These are phyloP conservation scores for Auxenochlorella pyrenoidosa DNA, from an alignment of 139 green algal species.

Conservation along the genomic window DNA sequence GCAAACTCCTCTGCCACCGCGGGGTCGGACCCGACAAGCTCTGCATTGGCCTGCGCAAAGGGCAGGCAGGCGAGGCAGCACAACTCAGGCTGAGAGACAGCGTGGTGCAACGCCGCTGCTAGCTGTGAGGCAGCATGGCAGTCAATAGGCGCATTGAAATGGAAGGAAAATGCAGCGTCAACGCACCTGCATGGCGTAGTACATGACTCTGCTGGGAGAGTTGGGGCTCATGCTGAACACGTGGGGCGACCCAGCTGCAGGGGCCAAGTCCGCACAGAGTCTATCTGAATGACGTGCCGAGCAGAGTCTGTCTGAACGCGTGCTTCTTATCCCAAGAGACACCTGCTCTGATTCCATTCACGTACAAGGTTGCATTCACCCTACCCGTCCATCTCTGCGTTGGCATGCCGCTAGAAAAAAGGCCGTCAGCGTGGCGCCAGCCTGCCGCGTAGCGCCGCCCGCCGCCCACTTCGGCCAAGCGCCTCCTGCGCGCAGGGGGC, in stretches of 20 bases:
- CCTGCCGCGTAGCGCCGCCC: neutral
- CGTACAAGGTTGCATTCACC: too few species aligned
- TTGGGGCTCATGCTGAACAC: neutral
- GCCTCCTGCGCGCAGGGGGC: neutral
- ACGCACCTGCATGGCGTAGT: neutral
- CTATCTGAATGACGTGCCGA: too few species aligned
- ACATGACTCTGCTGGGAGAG: neutral
- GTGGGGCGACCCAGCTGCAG: neutral
- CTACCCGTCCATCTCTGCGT: neutral
- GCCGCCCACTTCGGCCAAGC: neutral
- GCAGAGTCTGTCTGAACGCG: too few species aligned
- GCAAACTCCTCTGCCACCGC: slow-evolving; percentile 11
- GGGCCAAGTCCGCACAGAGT: too few species aligned
- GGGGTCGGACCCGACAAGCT: neutral
- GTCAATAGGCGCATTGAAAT: too few species aligned
- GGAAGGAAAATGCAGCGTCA: too few species aligned
- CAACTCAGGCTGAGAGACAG: too few species aligned
- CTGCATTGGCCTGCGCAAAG: neutral
- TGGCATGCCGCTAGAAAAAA: neutral
- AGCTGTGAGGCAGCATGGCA: too few species aligned
- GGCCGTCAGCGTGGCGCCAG: neutral
- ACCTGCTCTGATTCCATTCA: too few species aligned
- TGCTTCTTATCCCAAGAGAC: too few species aligned
- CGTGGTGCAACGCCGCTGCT: too few species aligned
- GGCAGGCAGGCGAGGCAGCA: neutral